Base-by-base conservation (phyloP, 2,329 filamentous ascomycete genomes). In the Nothophaeocryptopus gaeumannii region DNA sequence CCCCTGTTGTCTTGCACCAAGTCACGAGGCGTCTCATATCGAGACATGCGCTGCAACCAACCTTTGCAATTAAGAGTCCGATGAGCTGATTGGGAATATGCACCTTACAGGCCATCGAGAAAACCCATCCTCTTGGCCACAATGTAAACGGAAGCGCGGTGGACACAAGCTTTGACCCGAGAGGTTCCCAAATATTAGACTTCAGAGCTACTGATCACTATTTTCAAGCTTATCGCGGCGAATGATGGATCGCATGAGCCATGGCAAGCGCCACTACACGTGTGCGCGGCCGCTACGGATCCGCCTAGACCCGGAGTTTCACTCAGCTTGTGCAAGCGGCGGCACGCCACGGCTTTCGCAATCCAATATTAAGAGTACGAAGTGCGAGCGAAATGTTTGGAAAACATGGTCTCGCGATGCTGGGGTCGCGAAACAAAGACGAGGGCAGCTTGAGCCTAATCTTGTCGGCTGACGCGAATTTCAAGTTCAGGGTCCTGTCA, bases 221-320 rank as follows among this genome's bases (percentile, higher is more conserved):
- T 44, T 47, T 47, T 51, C 39, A 51, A 51, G 49, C 49, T 47
- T 51, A 51, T 51, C 44, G 45, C 44, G 39, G 49, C 49, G 38
- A 42, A 47, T 51, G 44, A 38, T 43, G 39, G 16, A 33, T 14
- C 16, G 32, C 37, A 14, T 20, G 33, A 15, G 30, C 20, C 35
- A 38, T 35, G 33, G 44, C 39, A 43, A 42, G 44, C 33, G 20
- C 39, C 30, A 36, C 35, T 14, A 35, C 44, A 47, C 49, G 44
- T 47, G 49, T 46, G 13, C 12, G 16, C 15, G 44, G 49, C 30
- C 37, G 39, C 49, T 34, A 47, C 48, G 43, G 49, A 42, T 38
- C 8, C 31, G 8, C 29, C 37, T 30, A 41, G 16, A 39, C 33
- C 31, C 48, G 49, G 32, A 38, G 29, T 29, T 47, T 26, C 43